These are phyloP conservation scores for Avena eriantha DNA, from an alignment of 176 grass and related monocot species.

Conservation along the genomic window DNA sequence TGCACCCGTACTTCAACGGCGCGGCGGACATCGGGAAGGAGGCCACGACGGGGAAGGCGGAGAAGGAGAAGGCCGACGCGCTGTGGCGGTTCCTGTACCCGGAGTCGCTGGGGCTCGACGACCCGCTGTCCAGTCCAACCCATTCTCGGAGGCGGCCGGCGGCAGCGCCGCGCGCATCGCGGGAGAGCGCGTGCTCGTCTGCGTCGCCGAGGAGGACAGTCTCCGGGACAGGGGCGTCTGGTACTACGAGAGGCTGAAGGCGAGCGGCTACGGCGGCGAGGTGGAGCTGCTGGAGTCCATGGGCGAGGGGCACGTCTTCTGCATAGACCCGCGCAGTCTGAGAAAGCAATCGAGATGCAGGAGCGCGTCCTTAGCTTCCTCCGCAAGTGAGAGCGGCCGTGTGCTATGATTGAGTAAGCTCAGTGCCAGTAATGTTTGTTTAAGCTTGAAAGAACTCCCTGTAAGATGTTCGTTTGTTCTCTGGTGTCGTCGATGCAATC, in stretches of 20 bases:
- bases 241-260: constrained; percentile 72
- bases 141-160: constrained; percentile 57
- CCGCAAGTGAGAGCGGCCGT: constrained; percentile 24
- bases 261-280: constrained; percentile 54
- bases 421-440: too few relatives aligned
- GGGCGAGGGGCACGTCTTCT: constrained; percentile 68
- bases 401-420: constrained; percentile 28
- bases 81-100: constrained; percentile 70
- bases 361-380: constrained; percentile 50
- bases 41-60: constrained; percentile 27
- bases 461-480: too few relatives aligned
- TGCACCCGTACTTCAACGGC: constrained; percentile 78
- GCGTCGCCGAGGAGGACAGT: constrained; percentile 65
- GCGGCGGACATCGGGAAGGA: constrained; percentile 55
- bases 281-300: constrained; percentile 63
- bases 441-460: too few relatives aligned
- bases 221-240: constrained; percentile 68
- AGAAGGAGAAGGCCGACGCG: constrained; percentile 49
- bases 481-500: too few relatives aligned
- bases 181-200: constrained; percentile 60
- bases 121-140: constrained; percentile 59
- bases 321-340: constrained; percentile 32
- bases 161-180: constrained; percentile 55
- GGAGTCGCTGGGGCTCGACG: constrained; percentile 63
- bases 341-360: constrained; percentile 57